Evolutionary conservation across 1,139 yeast species (phyloP).

Genomic region (Saccharomyces hybrid): DNA sequence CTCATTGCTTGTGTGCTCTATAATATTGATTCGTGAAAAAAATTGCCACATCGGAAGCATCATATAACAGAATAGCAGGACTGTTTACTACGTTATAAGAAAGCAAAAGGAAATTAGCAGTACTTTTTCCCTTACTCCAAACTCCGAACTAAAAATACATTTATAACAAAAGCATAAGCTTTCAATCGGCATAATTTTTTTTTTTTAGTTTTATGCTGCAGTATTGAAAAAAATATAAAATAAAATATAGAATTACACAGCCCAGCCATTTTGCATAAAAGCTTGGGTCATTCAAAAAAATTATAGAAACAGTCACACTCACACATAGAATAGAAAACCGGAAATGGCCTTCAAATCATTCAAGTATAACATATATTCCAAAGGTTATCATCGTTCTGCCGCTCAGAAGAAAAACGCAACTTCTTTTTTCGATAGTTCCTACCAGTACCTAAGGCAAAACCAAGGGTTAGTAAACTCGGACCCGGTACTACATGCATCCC

Average conservation of each 20-base stretch:
- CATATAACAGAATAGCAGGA: background rate
- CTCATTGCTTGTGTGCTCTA: background rate
- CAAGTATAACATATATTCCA: slow-evolving; percentile 4
- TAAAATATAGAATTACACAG: background rate
- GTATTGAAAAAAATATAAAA: background rate
- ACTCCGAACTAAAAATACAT: background rate
- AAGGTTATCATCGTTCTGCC: slow-evolving; percentile 3
- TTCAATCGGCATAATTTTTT: background rate
- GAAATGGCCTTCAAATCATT: slow-evolving; percentile 7
- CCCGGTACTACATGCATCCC: background rate
- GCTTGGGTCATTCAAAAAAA: too few species aligned
- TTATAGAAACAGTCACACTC: background rate
- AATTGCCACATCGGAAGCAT: background rate
- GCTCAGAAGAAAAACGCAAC: background rate
- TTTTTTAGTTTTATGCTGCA: background rate
- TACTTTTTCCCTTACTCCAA: background rate
- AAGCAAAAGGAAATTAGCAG: background rate
- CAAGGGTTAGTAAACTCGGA: background rate
- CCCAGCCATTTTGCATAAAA: background rate
- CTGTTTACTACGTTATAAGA: background rate
- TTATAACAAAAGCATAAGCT: background rate
- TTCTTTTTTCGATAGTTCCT: slow-evolving; percentile 6
- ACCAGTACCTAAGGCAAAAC: slow-evolving; percentile 5
- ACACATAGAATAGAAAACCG: background rate
- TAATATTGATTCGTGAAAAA: background rate